Conservation (phyloP, 176 grass and related monocot genomes). For the Panicum miliaceum region DNA sequence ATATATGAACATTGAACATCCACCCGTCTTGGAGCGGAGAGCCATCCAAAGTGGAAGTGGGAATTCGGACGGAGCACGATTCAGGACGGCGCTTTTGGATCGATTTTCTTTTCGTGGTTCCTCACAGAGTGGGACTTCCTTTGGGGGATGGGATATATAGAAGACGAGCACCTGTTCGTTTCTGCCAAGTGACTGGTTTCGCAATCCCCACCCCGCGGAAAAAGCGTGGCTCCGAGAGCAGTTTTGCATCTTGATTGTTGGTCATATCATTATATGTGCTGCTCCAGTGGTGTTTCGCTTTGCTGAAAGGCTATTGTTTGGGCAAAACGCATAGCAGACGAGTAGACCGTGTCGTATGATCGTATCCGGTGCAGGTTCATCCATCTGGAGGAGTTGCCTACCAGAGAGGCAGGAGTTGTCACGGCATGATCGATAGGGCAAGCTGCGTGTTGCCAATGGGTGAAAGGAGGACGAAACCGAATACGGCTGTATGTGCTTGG, state of each 20-base stretch:
- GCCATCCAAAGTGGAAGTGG: constrained; percentile 26
- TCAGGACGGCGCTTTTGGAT: background rate
- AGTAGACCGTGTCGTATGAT: background rate
- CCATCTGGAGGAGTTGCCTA: too few species aligned
- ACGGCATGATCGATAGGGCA: background rate
- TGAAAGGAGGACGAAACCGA: background rate
- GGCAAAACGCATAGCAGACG: background rate
- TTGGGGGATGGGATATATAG: background rate
- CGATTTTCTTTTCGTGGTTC: background rate
- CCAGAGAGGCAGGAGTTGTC: background rate
- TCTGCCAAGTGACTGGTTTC: background rate
- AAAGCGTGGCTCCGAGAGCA: background rate
- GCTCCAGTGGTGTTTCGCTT: background rate
- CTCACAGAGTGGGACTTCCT: too few species aligned
- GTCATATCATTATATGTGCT: too few species aligned
- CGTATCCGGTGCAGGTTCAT: too few species aligned
- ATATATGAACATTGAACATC: background rate
- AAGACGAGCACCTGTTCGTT: background rate
- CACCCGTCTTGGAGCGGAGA: background rate
- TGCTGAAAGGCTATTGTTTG: background rate
- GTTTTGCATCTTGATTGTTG: background rate
- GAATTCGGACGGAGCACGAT: constrained; percentile 11
- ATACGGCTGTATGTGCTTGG: too few species aligned
- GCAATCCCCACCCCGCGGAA: background rate
- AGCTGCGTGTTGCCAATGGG: too few species aligned